Evolutionary conservation across 202 grass and related monocot genomes (phyloP), one percentile per base, ranked within the genome.

Genomic region (Thinopyrum obtusiflorum): DNA sequence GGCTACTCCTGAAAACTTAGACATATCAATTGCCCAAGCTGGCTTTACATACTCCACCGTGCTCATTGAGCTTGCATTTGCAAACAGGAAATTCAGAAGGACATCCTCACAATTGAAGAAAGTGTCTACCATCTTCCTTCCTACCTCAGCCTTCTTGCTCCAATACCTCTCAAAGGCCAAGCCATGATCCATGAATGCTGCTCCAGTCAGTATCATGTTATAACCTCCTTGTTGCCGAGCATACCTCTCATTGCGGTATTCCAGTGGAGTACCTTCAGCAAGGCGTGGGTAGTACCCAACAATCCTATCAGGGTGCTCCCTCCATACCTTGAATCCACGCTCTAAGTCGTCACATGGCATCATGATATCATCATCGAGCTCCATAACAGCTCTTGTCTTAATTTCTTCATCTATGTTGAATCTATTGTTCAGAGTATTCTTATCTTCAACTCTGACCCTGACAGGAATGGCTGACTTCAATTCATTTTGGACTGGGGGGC

Each of bases 341-440:
- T 98, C 97, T 62, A 96, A 79, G 76, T 98, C 97, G 79, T 96
- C 93, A 80, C 97, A 98, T 75, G 90, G 53, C 93, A 98, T 95
- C 84, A 94, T 96, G 83, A 98, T 98, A 81, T 98, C 97, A 89
- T 98, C 97, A 88, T 98, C 97, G 26, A 98, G 92, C 80, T 96
- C 93, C 66, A 98, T 86, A 85, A 98, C 90, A 80, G 88, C 93
- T 64, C 73, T 77, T 37, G 92, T 98, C 73, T 85, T 92, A 92
- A 98, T 96, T 73, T 90, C 79, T 46, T 35, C 71, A 57, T 98
- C 96, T 81, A 92, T 80, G 37, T 96, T 96, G 73, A 98, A 98
- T 88, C 97, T 94, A 83, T 96, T 98, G 61, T 96, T 98, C 80
- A 98, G 84, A 67, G 90, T 88, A 65, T 96, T 98, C 60, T 55